Evolutionary conservation across 192 early-diverging fungal species (phyloP), one percentile per base, ranked within the genome.

Genomic region (Gaertneriomyces sp.): DNA sequence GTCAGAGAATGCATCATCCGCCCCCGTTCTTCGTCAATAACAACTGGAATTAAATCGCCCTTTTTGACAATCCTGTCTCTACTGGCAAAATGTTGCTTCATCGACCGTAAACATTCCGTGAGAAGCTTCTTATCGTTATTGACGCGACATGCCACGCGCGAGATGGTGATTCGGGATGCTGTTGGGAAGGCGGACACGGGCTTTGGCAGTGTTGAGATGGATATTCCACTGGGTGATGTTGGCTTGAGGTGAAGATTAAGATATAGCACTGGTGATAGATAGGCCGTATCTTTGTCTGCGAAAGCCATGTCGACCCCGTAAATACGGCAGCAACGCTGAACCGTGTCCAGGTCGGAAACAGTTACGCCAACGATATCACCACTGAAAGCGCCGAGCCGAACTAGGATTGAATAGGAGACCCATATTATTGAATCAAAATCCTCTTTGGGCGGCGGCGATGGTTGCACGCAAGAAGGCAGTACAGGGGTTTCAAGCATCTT

Each of bases 71-170:
- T 72, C 17, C 88, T 64, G 17, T 85, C 78, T 38, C 70, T 70
- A 42, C 67, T 76, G 68, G 84, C 85, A 63, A 92, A 89, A 82
- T 82, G 88, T 7, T 74, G 66, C 66, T 82, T 85, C 4, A 92
- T 47, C 7, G 75, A 76, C 43, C 81, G 77, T 11, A 91, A 47
- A 53, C 80, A 82, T 4, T 80, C 77, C 10, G 73, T 72, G 51
- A 89, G 79, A 9, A 88, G 53, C 10, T 74, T 71, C 66, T 84
- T 87, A 55, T 90, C 84, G 25, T 79, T 82, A 4, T 79, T 83
- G 7, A 70, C 46, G 10, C 84, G 83, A 2, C 85, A 85, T 6
- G 90, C 86, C 40, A 91, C 77, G 45, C 89, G 78, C 10, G 90
- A 79, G 4, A 90, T 76, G 4, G 78, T 83, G 39, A 91, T 70